phyloP scores from a whole-genome alignment of 495 filamentous ascomycete genomes.

The Penicillium bialowiezense region DNA sequence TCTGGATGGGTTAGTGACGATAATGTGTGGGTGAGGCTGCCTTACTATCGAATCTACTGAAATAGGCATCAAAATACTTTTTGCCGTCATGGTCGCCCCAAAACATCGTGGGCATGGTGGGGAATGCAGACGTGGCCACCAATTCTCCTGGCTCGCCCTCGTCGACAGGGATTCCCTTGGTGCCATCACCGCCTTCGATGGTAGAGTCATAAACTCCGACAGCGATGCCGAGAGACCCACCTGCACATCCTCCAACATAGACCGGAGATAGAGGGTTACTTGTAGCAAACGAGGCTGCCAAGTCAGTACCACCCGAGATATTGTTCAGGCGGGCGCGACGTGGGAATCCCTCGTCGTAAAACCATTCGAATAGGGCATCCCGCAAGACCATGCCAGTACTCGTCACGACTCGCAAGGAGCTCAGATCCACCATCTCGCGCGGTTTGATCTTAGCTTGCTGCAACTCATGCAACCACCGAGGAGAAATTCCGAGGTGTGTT shows the following conservation, averaged over 20 bases:
- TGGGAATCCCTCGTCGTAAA: constrained; percentile 77
- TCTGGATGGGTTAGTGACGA: constrained; percentile 22
- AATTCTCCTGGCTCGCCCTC: constrained; percentile 70
- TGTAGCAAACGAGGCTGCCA: constrained; percentile 67
- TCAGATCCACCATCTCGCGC: constrained; percentile 58
- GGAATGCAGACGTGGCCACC: constrained; percentile 65
- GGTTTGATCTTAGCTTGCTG: constrained; percentile 58
- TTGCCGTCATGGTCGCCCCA: constrained; percentile 58
- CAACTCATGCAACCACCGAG: constrained; percentile 70
- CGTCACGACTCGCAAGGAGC: constrained; percentile 54
- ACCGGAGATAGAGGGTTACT: constrained; percentile 69
- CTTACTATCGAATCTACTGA: constrained; percentile 58
- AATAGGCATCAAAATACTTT: constrained; percentile 69
- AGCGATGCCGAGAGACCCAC: constrained; percentile 59
- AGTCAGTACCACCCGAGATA: constrained; percentile 76
- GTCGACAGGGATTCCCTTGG: constrained; percentile 50
- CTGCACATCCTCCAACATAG: constrained; percentile 69
- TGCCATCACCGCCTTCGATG: constrained; percentile 50
- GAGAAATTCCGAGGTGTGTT: constrained; percentile 64
- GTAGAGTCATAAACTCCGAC: constrained; percentile 63
- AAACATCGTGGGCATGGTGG: constrained; percentile 70
- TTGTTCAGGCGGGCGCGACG: constrained; percentile 61
- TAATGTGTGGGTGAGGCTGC: too few species aligned
- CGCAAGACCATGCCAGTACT: constrained; percentile 78
- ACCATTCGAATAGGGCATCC: constrained; percentile 73